A percentile compares a stretch with the other conserved stretches of the same genome.
These are phyloP conservation scores for Solanum bukasovii DNA, from an alignment of 257 asterid species.

Conservation along the genomic window DNA sequence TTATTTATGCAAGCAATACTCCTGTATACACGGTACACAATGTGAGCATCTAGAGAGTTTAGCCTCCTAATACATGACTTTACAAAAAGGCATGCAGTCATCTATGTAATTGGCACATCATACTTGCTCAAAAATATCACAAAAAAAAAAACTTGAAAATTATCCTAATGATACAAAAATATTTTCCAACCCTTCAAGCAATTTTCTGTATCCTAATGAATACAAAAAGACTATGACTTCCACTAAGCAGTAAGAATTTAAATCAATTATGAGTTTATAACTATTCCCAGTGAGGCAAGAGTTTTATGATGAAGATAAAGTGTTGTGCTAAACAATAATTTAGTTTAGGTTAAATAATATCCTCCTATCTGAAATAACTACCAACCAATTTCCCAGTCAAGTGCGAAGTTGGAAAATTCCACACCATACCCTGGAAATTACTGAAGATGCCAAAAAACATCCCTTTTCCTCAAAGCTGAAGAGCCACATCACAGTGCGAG, in stretches of 20 bases:
- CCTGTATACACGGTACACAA: background rate
- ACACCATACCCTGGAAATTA: background rate
- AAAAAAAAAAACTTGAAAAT: background rate
- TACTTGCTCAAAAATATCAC: background rate
- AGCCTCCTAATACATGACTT: background rate
- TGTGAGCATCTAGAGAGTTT: background rate
- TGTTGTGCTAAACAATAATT: background rate
- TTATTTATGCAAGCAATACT: background rate
- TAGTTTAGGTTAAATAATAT: background rate
- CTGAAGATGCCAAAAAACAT: background rate
- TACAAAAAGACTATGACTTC: background rate
- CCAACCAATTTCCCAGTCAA: background rate
- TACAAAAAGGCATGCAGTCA: background rate
- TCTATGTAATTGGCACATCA: background rate
- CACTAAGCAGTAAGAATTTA: background rate
- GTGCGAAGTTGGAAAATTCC: background rate
- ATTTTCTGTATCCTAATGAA: background rate
- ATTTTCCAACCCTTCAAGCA: background rate
- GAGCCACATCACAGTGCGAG: background rate
- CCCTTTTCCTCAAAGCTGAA: background rate
- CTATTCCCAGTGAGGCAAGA: background rate
- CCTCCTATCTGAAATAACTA: background rate
- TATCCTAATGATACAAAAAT: background rate
- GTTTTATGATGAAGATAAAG: background rate
- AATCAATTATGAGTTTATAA: background rate